Conservation (phyloP, 129 eudicot species). For the Flaveria brownii region DNA sequence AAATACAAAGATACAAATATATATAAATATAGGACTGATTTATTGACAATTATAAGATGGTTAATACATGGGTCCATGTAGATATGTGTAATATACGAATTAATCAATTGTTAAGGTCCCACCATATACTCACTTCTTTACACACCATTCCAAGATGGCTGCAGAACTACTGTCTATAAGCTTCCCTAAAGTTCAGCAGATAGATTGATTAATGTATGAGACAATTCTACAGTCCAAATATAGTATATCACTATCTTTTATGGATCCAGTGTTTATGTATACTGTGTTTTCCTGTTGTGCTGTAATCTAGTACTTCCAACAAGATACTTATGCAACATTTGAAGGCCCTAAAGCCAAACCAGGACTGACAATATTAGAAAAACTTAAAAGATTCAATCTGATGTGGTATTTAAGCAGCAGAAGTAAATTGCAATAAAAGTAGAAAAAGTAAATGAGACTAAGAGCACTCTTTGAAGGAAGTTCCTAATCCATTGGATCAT, state of each 20-base stretch:
- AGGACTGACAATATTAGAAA: not conserved
- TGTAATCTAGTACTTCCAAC: not conserved
- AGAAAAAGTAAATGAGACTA: not conserved
- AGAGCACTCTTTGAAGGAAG: not conserved
- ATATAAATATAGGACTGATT: too few relatives aligned
- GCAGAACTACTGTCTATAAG: not conserved
- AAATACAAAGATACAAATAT: too few relatives aligned
- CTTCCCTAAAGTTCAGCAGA: conserved; percentile 2
- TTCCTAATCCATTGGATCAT: not conserved
- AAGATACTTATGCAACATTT: not conserved
- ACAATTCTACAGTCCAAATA: not conserved
- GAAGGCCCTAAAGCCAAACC: not conserved
- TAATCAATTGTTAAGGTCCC: not conserved
- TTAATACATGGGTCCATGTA: not conserved
- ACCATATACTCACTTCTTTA: not conserved
- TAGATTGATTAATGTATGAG: not conserved
- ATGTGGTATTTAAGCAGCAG: too few relatives aligned
- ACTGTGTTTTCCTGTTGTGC: not conserved
- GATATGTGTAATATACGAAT: not conserved
- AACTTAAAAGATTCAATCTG: too few relatives aligned
- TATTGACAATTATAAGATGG: too few relatives aligned
- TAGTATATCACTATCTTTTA: not conserved
- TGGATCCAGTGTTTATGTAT: not conserved
- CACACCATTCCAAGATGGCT: not conserved
- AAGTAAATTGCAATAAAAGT: not conserved